Percentiles rank a stretch among this genome's conserved stretches.
These are phyloP conservation scores for Punica granatum DNA, from an alignment of 345 rosid species.

Conservation along the genomic window DNA sequence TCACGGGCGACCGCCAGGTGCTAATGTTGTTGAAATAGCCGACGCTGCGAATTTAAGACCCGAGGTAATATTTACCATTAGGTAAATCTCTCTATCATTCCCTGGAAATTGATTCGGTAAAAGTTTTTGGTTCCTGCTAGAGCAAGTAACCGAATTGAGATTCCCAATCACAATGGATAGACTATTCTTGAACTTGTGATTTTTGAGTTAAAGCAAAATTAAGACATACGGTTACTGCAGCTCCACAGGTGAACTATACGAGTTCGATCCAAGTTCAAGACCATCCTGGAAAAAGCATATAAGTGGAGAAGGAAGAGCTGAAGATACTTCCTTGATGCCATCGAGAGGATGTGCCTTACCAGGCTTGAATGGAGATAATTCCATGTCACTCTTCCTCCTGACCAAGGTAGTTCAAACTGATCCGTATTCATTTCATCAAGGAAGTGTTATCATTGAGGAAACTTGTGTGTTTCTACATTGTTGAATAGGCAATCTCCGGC, in stretches of 20 bases:
- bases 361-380: conserved; percentile 40
- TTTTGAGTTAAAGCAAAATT: neutral
- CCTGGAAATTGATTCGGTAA: conserved; percentile 6
- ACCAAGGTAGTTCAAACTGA: conserved; percentile 36
- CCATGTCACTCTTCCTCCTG: conserved; percentile 50
- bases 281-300: conserved; percentile 79
- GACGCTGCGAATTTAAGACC: conserved; percentile 39
- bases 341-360: conserved; percentile 32
- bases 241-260: conserved; percentile 58
- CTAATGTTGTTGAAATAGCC: conserved; percentile 52
- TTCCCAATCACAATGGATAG: neutral
- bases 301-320: conserved; percentile 29
- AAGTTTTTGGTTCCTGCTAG: neutral
- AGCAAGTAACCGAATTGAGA: neutral
- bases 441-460: neutral
- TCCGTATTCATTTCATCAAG: neutral
- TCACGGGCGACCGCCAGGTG: conserved; percentile 61
- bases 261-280: conserved; percentile 45
- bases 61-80: conserved; percentile 47
- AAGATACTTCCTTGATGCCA: conserved; percentile 31
- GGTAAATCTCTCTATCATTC: conserved; percentile 21
- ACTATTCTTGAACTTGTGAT: neutral
- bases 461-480: no score
- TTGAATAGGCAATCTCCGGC: no score
- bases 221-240: conserved; percentile 25